phyloP scores from a whole-genome alignment of 257 asterid species.

The Petunia secreta region DNA sequence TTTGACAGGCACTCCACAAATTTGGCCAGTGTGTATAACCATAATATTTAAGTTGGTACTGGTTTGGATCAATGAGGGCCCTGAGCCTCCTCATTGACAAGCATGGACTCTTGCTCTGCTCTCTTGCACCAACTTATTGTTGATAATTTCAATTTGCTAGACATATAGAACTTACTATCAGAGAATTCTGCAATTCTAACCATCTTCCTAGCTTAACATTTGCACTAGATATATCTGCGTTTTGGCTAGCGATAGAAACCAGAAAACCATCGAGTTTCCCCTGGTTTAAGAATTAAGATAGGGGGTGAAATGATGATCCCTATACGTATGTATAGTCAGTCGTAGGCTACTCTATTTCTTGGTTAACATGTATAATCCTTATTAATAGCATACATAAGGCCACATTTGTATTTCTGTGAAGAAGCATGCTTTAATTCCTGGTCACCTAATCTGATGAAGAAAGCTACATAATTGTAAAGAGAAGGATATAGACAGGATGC shows the following conservation, averaged over 20 bases:
- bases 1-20: neutral
- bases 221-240: neutral
- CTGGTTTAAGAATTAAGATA: neutral
- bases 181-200: neutral
- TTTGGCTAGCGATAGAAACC: neutral
- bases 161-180: neutral
- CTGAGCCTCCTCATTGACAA: neutral
- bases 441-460: neutral
- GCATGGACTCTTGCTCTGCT: neutral
- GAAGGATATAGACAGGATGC: neutral
- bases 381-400: neutral
- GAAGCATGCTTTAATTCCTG: neutral
- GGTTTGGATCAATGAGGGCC: neutral
- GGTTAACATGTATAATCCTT: neutral
- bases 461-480: neutral
- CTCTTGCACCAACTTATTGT: neutral
- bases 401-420: neutral
- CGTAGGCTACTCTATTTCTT: neutral
- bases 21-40: slow-evolving; percentile 10
- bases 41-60: neutral
- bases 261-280: neutral
- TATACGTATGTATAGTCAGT: neutral
- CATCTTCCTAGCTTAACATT: neutral
- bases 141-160: neutral
- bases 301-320: neutral